phyloP scores from a whole-genome alignment of 306 rosid genomes.

The Luffa acutangula region DNA sequence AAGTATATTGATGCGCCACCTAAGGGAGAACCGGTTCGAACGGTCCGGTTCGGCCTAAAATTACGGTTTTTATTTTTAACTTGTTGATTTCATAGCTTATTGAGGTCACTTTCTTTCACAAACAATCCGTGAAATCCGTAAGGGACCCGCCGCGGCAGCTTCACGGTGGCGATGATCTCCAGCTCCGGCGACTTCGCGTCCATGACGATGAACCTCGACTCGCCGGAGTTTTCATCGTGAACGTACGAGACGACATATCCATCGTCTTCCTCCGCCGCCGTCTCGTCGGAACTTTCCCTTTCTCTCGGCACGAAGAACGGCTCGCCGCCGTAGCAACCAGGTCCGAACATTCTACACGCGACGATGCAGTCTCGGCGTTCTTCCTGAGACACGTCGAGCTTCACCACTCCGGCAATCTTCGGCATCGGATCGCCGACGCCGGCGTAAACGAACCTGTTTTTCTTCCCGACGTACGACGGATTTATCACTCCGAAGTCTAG shows the following conservation, averaged over 20 bases:
- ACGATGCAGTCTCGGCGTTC: constrained; percentile 43
- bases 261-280: constrained; percentile 47
- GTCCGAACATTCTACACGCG: constrained; percentile 53
- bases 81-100: constrained; percentile 1
- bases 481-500: constrained; percentile 64
- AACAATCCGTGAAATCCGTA: constrained; percentile 90
- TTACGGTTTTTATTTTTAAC: background rate
- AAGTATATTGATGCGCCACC: background rate
- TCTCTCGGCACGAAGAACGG: constrained; percentile 75
- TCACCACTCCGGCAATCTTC: constrained; percentile 74
- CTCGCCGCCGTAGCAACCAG: constrained; percentile 68
- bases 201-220: constrained; percentile 72
- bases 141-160: constrained; percentile 73
- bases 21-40: background rate
- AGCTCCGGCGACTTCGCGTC: constrained; percentile 71
- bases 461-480: constrained; percentile 26
- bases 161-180: constrained; percentile 57
- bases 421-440: constrained; percentile 88
- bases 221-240: constrained; percentile 55
- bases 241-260: constrained; percentile 59
- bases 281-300: constrained; percentile 10
- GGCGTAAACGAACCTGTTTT: constrained; percentile 54
- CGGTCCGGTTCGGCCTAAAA: background rate
- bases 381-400: constrained; percentile 45
- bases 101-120: constrained; percentile 47